Conservation (phyloP, 495 filamentous ascomycete species). For the Hypoxylon subgilvum region DNA sequence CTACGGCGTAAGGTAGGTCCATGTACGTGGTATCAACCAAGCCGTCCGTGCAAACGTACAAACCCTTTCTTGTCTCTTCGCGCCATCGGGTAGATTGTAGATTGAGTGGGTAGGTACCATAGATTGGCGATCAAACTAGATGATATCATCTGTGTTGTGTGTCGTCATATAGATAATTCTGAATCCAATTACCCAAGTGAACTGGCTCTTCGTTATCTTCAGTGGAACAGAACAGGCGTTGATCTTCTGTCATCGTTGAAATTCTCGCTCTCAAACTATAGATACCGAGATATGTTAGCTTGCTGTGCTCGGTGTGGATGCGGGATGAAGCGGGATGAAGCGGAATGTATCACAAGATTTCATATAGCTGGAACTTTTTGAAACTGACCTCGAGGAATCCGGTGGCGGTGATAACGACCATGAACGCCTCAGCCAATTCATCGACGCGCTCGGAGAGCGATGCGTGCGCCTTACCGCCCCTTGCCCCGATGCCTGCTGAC, state of each 20-base stretch:
- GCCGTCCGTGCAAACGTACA: no score
- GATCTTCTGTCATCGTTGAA: constrained; percentile 30
- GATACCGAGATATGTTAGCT: constrained; percentile 26
- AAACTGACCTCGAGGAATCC: constrained; percentile 64
- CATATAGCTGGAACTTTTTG: no score
- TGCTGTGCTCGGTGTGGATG: background rate
- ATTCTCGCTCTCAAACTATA: constrained; percentile 52
- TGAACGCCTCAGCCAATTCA: constrained; percentile 63
- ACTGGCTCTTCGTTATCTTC: constrained; percentile 4
- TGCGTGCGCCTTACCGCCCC: constrained; percentile 38
- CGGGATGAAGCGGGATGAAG: background rate
- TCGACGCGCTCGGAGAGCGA: constrained; percentile 54
- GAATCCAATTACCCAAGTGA: no score
- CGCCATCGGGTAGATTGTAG: no score
- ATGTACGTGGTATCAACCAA: no score
- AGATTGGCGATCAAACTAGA: background rate
- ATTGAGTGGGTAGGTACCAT: no score
- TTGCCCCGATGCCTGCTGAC: constrained; percentile 76
- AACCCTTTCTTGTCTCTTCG: no score
- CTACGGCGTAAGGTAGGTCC: no score
- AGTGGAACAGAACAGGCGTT: constrained; percentile 35
- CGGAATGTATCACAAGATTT: no score
- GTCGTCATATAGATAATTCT: constrained; percentile 4
- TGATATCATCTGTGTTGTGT: constrained; percentile 1
- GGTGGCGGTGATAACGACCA: constrained; percentile 63